A percentile compares a stretch with the other conserved stretches of the same genome.
phyloP scores from a whole-genome alignment of 257 asterid genomes.

The Solanum lycopersicoides region DNA sequence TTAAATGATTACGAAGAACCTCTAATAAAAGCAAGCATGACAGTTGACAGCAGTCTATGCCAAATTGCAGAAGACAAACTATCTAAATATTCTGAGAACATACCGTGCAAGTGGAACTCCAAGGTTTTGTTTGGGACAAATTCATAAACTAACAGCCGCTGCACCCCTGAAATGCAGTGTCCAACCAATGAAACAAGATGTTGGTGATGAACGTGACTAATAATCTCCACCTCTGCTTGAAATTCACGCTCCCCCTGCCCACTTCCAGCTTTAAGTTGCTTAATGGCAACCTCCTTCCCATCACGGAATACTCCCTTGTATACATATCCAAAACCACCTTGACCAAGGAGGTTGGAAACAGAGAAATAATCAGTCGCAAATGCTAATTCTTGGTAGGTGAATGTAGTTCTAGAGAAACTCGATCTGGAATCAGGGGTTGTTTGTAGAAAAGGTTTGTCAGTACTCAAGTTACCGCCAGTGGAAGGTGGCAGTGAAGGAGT shows the following conservation, averaged over 20 bases:
- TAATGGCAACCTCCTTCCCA: constrained; percentile 75
- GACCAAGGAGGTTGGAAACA: constrained; percentile 57
- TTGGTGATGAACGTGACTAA: constrained; percentile 67
- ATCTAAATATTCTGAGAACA: constrained; percentile 2
- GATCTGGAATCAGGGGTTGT: constrained; percentile 7
- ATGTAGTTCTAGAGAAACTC: constrained; percentile 32
- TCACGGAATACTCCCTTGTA: constrained; percentile 66
- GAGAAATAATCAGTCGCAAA: constrained; percentile 56
- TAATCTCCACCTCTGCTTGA: constrained; percentile 89
- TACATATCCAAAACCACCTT: constrained; percentile 91
- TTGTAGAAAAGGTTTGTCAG: constrained; percentile 20
- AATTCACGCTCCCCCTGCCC: constrained; percentile 97
- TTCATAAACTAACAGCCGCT: constrained; percentile 75
- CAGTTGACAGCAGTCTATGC: background rate
- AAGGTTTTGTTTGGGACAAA: constrained; percentile 63
- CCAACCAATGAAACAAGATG: constrained; percentile 72
- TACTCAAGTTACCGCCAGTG: constrained; percentile 28
- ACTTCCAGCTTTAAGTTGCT: constrained; percentile 71
- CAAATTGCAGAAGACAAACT: background rate
- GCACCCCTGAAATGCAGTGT: constrained; percentile 73
- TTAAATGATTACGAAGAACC: background rate
- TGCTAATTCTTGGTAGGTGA: constrained; percentile 69
- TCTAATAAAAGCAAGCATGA: background rate
- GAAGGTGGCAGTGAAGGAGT: constrained; percentile 26
- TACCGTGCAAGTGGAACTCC: constrained; percentile 90